Base-by-base conservation (phyloP, 1,139 yeast species). In the Taiozyma onychis region DNA sequence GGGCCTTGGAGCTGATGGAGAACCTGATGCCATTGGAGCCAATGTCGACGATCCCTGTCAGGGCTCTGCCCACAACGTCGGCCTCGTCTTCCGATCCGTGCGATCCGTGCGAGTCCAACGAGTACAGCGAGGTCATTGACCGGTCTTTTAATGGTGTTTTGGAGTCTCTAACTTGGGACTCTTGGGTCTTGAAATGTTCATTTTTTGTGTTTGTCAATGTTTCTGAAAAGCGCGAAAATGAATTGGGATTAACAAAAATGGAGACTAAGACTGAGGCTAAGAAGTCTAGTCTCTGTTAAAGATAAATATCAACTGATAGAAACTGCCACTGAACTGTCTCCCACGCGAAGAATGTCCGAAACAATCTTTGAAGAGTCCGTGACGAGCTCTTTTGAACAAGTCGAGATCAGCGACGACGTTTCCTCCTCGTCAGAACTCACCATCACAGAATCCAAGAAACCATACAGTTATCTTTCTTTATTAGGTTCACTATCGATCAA, bases 1-100 rank as follows among this genome's bases (percentile, higher is more conserved):
- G 72, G 4, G 84, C 83, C 46, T 77, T 73, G 5, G 87, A 81
- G 13, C 87, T 79, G 41, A 84, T 82, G 45, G 85, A 78, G 61
- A 84, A 82, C 50, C 89, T 68, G 48, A 83, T 76, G 43, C 86
- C 88, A 58, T 81, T 81, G 18, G 88, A 80, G 3, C 88, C 88
- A 27, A 83, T 81, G 62, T 83, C 88, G 3, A 81, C 86, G 44
- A 83, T 79, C n/a, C 79, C 83, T 27, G 76, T 73, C 41, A 78
- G 59, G 8, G 80, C 76, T 56, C 81, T 68, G 3, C 79, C 80
- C 11, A 77, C 80, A 5, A 77, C 74, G 16, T 75, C 78, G 1
- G 80, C 77, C 58, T 76, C 81, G 46, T 69, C 69, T 47, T 68
- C 70, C 7, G 65, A 64, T 47, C 71, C 74, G 14, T 37, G 11